Percentiles rank a stretch among this genome's conserved stretches.
Evolutionary conservation across 768 basidiomycete species (phyloP).

Genomic region (Ephemerocybe angulata): DNA sequence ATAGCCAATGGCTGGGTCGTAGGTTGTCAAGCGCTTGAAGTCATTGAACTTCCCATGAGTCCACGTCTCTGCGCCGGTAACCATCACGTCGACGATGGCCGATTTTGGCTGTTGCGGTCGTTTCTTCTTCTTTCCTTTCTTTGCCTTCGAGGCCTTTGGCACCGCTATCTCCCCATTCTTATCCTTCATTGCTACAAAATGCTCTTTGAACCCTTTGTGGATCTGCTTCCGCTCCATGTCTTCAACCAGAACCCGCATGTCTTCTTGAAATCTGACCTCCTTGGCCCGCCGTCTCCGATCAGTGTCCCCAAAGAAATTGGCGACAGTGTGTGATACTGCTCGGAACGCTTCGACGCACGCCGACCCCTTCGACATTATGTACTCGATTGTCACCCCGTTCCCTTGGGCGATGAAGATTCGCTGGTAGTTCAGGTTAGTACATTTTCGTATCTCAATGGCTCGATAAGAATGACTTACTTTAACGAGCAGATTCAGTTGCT

Average conservation of each 20-base stretch:
- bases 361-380: slow-evolving; percentile 26
- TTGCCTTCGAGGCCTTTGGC: not conserved
- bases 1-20: slow-evolving; percentile 20
- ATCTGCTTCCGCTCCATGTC: slow-evolving; percentile 15
- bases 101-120: not conserved
- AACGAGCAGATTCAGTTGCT: slow-evolving; percentile 26
- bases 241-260: slow-evolving; percentile 19
- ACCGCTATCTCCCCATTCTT: not conserved
- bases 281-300: slow-evolving; percentile 18
- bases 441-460: not conserved
- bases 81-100: slow-evolving; percentile 16
- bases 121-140: slow-evolving; percentile 11
- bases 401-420: slow-evolving; percentile 22
- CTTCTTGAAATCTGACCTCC: slow-evolving; percentile 19
- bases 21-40: slow-evolving; percentile 19
- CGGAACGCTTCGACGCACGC: slow-evolving; percentile 29
- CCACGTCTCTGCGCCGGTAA: slow-evolving; percentile 16
- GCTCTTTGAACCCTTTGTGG: slow-evolving; percentile 6
- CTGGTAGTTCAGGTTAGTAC: slow-evolving; percentile 8
- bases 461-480: slow-evolving; percentile 18
- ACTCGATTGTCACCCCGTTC: slow-evolving; percentile 21
- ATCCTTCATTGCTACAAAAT: slow-evolving; percentile 6
- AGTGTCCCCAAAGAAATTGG: slow-evolving; percentile 18
- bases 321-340: slow-evolving; percentile 17
- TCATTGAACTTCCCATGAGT: slow-evolving; percentile 18